These are phyloP conservation scores for Nicotiana otophora DNA, from an alignment of 257 asterid genomes.

Conservation along the genomic window DNA sequence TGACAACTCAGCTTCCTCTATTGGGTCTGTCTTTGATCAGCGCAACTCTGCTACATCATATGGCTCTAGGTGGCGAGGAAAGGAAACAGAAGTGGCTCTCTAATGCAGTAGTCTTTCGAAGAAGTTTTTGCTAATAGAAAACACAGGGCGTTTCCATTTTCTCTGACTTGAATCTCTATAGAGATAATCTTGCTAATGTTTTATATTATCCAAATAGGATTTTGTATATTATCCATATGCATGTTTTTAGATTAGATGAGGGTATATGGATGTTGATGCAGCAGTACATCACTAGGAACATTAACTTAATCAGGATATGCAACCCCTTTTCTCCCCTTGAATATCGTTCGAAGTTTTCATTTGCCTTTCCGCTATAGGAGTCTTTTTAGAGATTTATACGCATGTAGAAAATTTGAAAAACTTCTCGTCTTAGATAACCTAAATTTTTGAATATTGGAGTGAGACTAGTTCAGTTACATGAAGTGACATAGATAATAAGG, in stretches of 20 bases:
- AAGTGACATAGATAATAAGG: too few relatives aligned
- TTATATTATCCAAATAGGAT: neutral
- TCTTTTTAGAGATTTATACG: too few relatives aligned
- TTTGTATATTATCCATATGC: neutral
- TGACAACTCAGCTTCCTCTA: slow-evolving; percentile 15
- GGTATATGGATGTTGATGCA: neutral
- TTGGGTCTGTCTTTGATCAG: slow-evolving; percentile 19
- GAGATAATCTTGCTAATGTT: neutral
- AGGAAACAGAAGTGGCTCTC: slow-evolving; percentile 39
- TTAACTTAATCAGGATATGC: neutral
- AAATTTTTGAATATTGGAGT: too few relatives aligned
- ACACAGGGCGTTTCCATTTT: neutral
- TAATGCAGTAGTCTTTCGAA: slow-evolving; percentile 15
- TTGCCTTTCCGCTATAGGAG: too few relatives aligned
- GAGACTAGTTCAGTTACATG: too few relatives aligned
- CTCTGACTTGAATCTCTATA: neutral
- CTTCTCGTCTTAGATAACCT: too few relatives aligned
- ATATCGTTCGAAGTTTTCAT: too few relatives aligned
- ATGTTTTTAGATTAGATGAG: neutral
- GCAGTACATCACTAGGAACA: neutral
- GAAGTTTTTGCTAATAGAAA: neutral
- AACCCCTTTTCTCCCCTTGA: neutral
- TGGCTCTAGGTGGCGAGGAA: slow-evolving; percentile 34
- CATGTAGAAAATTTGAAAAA: too few relatives aligned
- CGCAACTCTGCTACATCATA: slow-evolving; percentile 12